Evolutionary conservation across 495 filamentous ascomycete species (phyloP), one percentile per base, ranked within the genome.

Genomic region (Chaetomium fimeti): DNA sequence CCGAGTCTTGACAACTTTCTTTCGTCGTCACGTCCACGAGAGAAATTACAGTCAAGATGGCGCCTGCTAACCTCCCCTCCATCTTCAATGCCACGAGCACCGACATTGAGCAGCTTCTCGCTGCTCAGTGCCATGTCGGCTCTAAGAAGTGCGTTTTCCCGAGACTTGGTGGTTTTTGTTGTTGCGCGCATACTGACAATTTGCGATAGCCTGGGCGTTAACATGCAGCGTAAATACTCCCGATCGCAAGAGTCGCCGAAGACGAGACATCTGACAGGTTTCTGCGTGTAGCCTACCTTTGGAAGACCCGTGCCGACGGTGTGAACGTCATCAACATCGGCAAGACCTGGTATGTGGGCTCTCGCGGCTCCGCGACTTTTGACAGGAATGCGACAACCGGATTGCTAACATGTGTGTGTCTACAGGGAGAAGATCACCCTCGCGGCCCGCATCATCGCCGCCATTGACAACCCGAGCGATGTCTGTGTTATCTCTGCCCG

Each of bases 31-130:
- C 73, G 70, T 69, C 72, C 70, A 69, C 60, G 72, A 80, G 68
- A 71, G 68, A 73, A 69, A 73, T 81, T 69, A 81, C 82, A 80
- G 78, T 84, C 84, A 91, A 85, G 78, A 97, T 97, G 93, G 91
- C 93, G 76, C 91, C 93, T 75, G 82, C 88, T 65, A 93, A 97
- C 80, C 89, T 95, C 66, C 92, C 92, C 74, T 84, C 91, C 55
- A 86, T 88, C 69, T 96, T 97, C 90, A 79, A 82, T 77, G 80
- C 82, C 69, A 85, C 83, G 61, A 80, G 79, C 67, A 75, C 79
- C 81, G 94, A 98, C 85, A 96, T 98, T 84, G 94, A 98, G 90
- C 95, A 93, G 91, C 90, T 98, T 69, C 89, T 98, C 59, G 89
- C 92, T 74, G 94, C 94, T 75, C 92, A 97, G 82, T 89, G 86